These are phyloP conservation scores for Astrephomene gubernaculifera DNA, from an alignment of 139 green algal genomes.

Conservation along the genomic window DNA sequence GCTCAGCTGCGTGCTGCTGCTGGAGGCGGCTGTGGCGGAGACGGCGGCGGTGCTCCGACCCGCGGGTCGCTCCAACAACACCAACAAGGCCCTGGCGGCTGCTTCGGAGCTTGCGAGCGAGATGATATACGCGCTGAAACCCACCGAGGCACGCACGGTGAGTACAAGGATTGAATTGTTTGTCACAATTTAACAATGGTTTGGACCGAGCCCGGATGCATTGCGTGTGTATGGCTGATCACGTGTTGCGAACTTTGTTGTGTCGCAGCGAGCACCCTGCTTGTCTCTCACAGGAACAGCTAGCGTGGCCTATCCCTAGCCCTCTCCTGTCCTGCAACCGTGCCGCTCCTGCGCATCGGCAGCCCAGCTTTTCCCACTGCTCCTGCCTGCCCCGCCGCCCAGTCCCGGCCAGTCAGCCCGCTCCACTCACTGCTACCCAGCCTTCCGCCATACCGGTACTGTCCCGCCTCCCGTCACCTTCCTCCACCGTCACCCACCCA, in stretches of 20 bases:
- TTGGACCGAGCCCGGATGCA: not conserved
- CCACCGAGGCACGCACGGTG: conserved; percentile 22
- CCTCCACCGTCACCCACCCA: not conserved
- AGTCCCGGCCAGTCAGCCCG: not conserved
- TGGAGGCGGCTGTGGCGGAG: conserved; percentile 46
- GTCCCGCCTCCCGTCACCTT: not conserved
- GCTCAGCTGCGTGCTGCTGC: conserved; percentile 58
- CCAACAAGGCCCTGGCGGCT: not conserved
- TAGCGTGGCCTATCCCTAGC: not conserved
- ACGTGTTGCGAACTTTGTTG: no score
- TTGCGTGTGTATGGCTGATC: not conserved
- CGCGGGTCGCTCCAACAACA: not conserved
- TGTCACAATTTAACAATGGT: no score
- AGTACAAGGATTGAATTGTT: not conserved
- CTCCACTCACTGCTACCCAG: not conserved
- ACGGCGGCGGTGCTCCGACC: not conserved
- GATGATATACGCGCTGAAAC: conserved; percentile 35
- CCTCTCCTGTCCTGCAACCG: not conserved
- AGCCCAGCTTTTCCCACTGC: not conserved
- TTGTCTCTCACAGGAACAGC: not conserved
- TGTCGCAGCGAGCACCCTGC: not conserved
- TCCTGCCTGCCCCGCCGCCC: no score
- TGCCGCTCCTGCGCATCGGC: no score
- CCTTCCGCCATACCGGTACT: not conserved
- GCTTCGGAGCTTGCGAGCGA: conserved; percentile 1